Evolutionary conservation across 1,139 yeast species (phyloP), one percentile per base, ranked within the genome.

Genomic region (Pichia sp.): DNA sequence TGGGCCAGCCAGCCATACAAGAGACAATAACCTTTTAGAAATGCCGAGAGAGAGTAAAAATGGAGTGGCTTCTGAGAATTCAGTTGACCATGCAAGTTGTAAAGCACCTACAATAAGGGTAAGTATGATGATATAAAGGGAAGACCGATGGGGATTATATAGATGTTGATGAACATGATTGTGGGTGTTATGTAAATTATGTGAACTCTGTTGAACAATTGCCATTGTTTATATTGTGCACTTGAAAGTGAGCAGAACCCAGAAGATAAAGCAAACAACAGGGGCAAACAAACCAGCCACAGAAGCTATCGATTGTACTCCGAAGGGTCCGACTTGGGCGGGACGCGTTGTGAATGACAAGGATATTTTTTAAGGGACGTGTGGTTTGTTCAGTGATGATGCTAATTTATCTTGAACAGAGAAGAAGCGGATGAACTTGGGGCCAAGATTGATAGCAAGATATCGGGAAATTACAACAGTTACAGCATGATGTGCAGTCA

Each of bases 1-100:
- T 1, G 83, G 83, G 0, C 82, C 82, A 0, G 80, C 80, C 9
- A 75, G 66, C 82, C 82, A 77, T 3, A 77, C 70, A 30, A 77
- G 58, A 2, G 80, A 76, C 42, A 76, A 58, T 6, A 66, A 51
- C 15, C 72, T 66, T 49, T 75, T 76, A 3, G 79, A 65, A 45
- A 77, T 62, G 3, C 82, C 82, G 16, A 77, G 59, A 0, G 78
- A 72, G 10, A 76, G 58, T 30, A 60, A 52, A 45, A 59, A 68
- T 0, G 79, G 78, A 1, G 78, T 72, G 1, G 78, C 78, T 47
- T 72, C 74, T 5, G 75, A 66, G 49, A 74, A 72, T 51, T 73
- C 78, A 1, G 76, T 67, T 6, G 74, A 68, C 78, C 78, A 74
- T 0, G 78, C 70, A 35, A 74, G 52, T 50, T 74, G 78, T 16